Percentiles rank a stretch among this genome's conserved stretches.
phyloP scores from a whole-genome alignment of 2,329 filamentous ascomycete species.

The Sclerotinia spermophila region DNA sequence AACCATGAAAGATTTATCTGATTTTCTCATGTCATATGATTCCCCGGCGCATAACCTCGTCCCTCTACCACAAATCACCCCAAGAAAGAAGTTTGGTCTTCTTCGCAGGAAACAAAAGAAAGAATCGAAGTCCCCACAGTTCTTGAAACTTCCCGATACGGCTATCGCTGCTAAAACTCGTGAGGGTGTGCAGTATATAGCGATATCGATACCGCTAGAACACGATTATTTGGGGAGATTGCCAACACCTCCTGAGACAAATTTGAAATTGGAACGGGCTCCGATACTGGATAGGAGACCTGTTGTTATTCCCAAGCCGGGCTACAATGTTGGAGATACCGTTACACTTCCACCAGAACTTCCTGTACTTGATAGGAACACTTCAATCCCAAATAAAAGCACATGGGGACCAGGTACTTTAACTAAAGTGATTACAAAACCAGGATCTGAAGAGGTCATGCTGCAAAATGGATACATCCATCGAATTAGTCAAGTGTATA shows the following conservation, averaged over 20 bases:
- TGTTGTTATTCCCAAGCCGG: constrained; percentile 31
- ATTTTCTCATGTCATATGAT: constrained; percentile 49
- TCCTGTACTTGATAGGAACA: not conserved
- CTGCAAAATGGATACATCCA: constrained; percentile 22
- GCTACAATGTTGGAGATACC: constrained; percentile 40
- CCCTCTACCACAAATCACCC: constrained; percentile 41
- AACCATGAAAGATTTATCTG: constrained; percentile 40
- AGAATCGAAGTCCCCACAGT: constrained; percentile 36
- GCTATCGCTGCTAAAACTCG: constrained; percentile 53
- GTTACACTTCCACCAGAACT: not conserved
- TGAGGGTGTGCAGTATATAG: constrained; percentile 54
- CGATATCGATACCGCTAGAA: constrained; percentile 56
- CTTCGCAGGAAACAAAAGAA: constrained; percentile 37
- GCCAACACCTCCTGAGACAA: not conserved
- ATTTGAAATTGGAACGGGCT: constrained; percentile 31
- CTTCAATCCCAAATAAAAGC: not conserved
- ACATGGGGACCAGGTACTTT: constrained; percentile 3
- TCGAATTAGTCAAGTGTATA: constrained; percentile 11
- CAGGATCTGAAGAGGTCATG: constrained; percentile 17
- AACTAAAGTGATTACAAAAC: constrained; percentile 5
- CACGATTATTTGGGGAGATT: constrained; percentile 42
- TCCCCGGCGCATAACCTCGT: constrained; percentile 50
- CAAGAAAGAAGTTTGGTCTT: constrained; percentile 35
- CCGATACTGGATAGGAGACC: constrained; percentile 20
- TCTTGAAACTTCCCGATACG: constrained; percentile 50